phyloP scores from a whole-genome alignment of 164 flowering plant genomes.

The Echeveria elegans region DNA sequence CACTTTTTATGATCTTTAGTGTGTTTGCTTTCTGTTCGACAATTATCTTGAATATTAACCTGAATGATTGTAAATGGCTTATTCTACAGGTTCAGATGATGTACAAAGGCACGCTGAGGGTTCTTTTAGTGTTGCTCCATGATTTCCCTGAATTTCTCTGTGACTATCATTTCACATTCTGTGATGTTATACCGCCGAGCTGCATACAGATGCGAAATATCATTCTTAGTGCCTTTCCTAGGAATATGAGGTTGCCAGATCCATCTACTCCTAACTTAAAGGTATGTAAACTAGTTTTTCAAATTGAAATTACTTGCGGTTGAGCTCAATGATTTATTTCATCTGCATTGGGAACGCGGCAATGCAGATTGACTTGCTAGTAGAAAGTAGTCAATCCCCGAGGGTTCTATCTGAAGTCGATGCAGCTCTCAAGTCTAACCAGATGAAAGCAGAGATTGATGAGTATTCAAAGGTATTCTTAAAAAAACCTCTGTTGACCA shows the following conservation, averaged over 20 bases:
- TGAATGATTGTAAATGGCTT: too few species aligned
- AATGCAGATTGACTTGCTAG: slow-evolving; percentile 81
- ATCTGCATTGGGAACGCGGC: neutral
- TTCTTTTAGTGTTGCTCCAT: slow-evolving; percentile 84
- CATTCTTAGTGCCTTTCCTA: slow-evolving; percentile 96
- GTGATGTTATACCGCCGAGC: slow-evolving; percentile 97
- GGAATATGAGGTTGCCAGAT: slow-evolving; percentile 96
- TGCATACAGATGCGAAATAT: slow-evolving; percentile 99
- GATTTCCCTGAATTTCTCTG: slow-evolving; percentile 98
- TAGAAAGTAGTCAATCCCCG: slow-evolving; percentile 78
- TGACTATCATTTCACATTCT: slow-evolving; percentile 95
- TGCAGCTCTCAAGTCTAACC: slow-evolving; percentile 75
- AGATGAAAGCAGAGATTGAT: slow-evolving; percentile 80
- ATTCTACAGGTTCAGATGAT: slow-evolving; percentile 77
- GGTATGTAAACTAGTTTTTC: slow-evolving; percentile 26
- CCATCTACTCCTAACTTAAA: slow-evolving; percentile 95
- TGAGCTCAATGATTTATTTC: neutral
- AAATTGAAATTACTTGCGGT: neutral
- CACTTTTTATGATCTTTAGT: neutral
- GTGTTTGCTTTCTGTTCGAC: too few species aligned
- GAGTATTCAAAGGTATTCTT: slow-evolving; percentile 77
- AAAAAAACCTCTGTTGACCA: neutral
- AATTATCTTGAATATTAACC: too few species aligned
- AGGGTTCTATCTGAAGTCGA: slow-evolving; percentile 89
- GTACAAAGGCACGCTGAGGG: slow-evolving; percentile 91